Evolutionary conservation across 139 green algal genomes (phyloP), one percentile per base, ranked within the genome.

Genomic region (Nannochloris sp.): DNA sequence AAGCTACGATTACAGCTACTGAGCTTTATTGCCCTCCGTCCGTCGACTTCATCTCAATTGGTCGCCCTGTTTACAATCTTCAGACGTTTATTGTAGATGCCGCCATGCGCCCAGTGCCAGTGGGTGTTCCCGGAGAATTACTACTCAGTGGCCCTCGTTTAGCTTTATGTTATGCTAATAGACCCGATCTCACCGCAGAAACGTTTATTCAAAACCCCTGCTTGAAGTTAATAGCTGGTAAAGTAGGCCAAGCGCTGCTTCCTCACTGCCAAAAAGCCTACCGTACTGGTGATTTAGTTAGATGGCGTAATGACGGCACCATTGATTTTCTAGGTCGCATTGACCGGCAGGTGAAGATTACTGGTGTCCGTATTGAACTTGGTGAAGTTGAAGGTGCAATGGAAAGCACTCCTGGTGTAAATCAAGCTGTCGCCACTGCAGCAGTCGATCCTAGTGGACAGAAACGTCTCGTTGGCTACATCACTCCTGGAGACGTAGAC

Each of bases 341-440:
- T 14, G 80, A 78, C 56, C 24, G 37, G 15, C 71, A 83, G 72
- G 68, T 87, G 37, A 85, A 87, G 68, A 64, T 87, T 33, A 69
- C 71, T 33, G 81, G 81, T 14, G 68, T 84, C 48, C 55, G 77
- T 19, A 81, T 87, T 34, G 81, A 87, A 69, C 54, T 87, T 60
- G 68, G 68, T 12, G 81, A 87, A 68, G 54, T 85, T n/a, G 81
- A 87, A 44, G 39, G 64, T 9, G 62, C 51, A n/a, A 33, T 80
- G 54, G 42, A 29, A 7, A 42, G n/a, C 24, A 53, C 44, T 35
- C 36, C 32, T 42, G 34, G 61, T 48, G 39, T 58, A 44, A 35
- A 19, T 46, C 56, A 55, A 34, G 30, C 10, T 29, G 64, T 62
- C 8, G 64, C 48, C 8, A 4, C 35, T 5, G 47, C 24, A 30